Evolutionary conservation across 345 rosid genomes (phyloP).

Genomic region (Gynandropsis gynandra): DNA sequence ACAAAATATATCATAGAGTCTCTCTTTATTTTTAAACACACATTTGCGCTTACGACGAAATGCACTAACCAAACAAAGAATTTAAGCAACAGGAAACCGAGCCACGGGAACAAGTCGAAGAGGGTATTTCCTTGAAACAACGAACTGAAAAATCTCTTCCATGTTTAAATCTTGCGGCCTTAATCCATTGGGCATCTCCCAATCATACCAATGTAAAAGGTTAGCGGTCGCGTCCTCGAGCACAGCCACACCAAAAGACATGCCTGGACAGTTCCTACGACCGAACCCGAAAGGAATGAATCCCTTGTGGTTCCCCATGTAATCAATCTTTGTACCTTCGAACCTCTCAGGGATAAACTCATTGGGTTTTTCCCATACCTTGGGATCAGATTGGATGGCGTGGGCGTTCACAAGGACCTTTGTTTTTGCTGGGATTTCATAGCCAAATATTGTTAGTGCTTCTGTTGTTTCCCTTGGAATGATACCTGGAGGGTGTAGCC

Average conservation of each 20-base stretch:
- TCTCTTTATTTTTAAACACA: too few species aligned
- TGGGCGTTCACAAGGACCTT: conserved; percentile 21
- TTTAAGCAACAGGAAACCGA: neutral
- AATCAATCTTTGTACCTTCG: conserved; percentile 16
- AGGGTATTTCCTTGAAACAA: conserved; percentile 28
- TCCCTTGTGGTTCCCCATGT: conserved; percentile 20
- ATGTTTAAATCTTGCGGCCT: conserved; percentile 20
- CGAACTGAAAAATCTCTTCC: conserved; percentile 22
- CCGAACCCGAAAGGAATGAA: conserved; percentile 27
- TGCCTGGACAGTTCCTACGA: conserved; percentile 27
- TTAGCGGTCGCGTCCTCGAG: conserved; percentile 20
- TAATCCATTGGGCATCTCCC: conserved; percentile 21
- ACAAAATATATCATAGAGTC: too few species aligned
- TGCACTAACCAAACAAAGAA: too few species aligned
- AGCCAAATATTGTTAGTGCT: conserved; percentile 3
- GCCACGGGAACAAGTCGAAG: conserved; percentile 25
- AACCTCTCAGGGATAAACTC: conserved; percentile 29
- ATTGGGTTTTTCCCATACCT: conserved; percentile 23
- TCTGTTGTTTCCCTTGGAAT: conserved; percentile 21
- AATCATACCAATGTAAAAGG: conserved; percentile 23
- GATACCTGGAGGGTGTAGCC: conserved; percentile 23
- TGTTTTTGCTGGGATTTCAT: conserved; percentile 15
- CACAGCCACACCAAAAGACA: conserved; percentile 16
- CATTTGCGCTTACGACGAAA: too few species aligned
- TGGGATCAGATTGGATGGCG: conserved; percentile 25